Conservation (phyloP, 2,329 filamentous ascomycete species). For the Fusarium pseudoanthophilum region DNA sequence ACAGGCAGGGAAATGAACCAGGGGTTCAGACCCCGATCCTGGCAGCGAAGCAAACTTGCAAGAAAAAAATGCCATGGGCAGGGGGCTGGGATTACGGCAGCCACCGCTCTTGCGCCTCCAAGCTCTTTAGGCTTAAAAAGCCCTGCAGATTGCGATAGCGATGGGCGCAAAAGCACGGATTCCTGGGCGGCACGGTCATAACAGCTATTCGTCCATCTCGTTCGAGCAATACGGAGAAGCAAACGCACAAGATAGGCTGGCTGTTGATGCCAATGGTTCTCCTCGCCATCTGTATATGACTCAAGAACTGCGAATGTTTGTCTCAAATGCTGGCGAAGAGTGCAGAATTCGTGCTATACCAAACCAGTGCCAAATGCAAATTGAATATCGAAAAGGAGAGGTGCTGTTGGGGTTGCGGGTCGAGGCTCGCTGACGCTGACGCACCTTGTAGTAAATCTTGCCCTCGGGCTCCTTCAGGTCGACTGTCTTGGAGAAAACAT, state of each 20-base stretch:
- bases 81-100: constrained; percentile 35
- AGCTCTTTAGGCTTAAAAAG: constrained; percentile 41
- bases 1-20: constrained; percentile 35
- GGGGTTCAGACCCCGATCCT: constrained; percentile 31
- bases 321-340: constrained; percentile 6
- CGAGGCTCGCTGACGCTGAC: constrained; percentile 44
- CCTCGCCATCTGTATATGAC: constrained; percentile 7
- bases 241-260: constrained; percentile 18
- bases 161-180: constrained; percentile 39
- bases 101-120: constrained; percentile 39
- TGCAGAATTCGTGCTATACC: not conserved
- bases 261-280: not conserved
- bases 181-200: constrained; percentile 23
- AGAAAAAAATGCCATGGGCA: constrained; percentile 26
- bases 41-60: constrained; percentile 27
- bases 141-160: constrained; percentile 35
- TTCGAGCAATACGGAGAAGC: constrained; percentile 25
- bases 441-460: constrained; percentile 96
- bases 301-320: constrained; percentile 6
- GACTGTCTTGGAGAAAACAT: constrained; percentile 83
- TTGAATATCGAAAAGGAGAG: constrained; percentile 18
- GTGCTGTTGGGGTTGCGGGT: constrained; percentile 13
- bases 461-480: constrained; percentile 70
- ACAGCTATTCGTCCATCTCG: constrained; percentile 11
- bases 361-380: constrained; percentile 10